Evolutionary conservation across 2,329 filamentous ascomycete genomes (phyloP).

Genomic region (Ambrosiella xylebori): DNA sequence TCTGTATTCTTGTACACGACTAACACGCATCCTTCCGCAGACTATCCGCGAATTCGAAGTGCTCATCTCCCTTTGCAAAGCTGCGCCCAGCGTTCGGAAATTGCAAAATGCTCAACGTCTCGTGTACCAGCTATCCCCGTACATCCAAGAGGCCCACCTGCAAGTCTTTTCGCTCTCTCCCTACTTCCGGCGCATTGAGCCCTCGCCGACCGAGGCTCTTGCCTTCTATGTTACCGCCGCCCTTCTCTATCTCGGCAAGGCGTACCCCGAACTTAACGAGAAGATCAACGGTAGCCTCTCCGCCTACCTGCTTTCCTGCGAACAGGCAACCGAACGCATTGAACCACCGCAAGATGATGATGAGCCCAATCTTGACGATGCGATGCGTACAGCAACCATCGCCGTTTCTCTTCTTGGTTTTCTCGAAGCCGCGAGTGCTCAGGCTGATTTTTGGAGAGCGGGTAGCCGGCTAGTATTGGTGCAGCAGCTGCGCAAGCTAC

Average conservation of each 20-base stretch:
- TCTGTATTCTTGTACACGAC: background rate
- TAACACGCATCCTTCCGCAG: constrained; percentile 27
- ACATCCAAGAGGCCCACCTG: constrained; percentile 67
- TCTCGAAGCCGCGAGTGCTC: constrained; percentile 60
- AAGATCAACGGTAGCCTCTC: constrained; percentile 49
- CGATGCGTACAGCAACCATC: constrained; percentile 54
- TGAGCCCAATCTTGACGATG: constrained; percentile 45
- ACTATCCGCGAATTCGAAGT: constrained; percentile 83
- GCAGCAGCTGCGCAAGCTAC: constrained; percentile 49
- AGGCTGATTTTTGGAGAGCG: constrained; percentile 65
- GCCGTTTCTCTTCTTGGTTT: constrained; percentile 81
- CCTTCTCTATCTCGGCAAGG: constrained; percentile 61
- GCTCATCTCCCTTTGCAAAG: constrained; percentile 77
- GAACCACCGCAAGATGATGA: constrained; percentile 36
- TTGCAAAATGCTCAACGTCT: constrained; percentile 60
- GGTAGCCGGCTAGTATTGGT: constrained; percentile 59
- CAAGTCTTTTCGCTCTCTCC: constrained; percentile 68
- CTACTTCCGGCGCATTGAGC: constrained; percentile 65
- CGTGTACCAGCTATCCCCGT: constrained; percentile 61
- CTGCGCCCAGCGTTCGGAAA: constrained; percentile 57
- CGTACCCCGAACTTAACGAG: constrained; percentile 51
- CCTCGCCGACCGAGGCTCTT: constrained; percentile 75
- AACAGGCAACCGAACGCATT: constrained; percentile 39
- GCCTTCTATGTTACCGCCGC: constrained; percentile 64
- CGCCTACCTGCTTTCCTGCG: constrained; percentile 56